Base-by-base conservation (phyloP, 768 basidiomycete genomes). In the Lanmaoa rubissima region DNA sequence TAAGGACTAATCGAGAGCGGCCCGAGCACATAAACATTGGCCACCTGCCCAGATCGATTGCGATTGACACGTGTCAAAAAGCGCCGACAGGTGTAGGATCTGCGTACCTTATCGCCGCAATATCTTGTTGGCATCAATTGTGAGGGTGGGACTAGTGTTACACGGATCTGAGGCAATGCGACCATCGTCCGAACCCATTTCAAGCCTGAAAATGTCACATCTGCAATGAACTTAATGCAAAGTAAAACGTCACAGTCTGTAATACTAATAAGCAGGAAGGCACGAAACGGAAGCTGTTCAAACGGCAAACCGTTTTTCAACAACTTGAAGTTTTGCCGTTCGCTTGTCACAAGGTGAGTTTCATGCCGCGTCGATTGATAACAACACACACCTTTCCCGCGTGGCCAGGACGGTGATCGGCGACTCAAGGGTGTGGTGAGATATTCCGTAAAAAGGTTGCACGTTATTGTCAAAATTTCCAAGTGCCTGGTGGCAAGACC, bases 401-500 rank as follows among this genome's bases (percentile, higher is more conserved):
- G 14, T 48, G 50, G 19, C 42, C 48, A 52, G 48, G 40, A 43
- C 14, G 14, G 14, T 54, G 59, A 69, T 63, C 61, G 53, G 58
- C 61, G 50, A 47, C 51, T 63, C 45, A 36, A 26, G 3, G 13
- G 41, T 46, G 45, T 36, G 48, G 59, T 49, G 41, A 45, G 19
- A 41, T 28, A 2, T 58, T 36, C 45, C 64, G 67, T 66, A 69
- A 65, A 66, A 65, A 21, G 1, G 19, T 36, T 32, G 44, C 44
- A 54, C 51, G 55, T 40, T 61, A 40, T 48, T 52, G 58, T 59
- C 48, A 55, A 28, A 5, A 54, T 49, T 45, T 45, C 35, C 49
- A 9, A 53, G 66, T 66, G 41, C 65, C 66, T 62, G 56, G 38
- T 40, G 40, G 53, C 48, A 21, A 48, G 50, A 53, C 62, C 66